phyloP scores from a whole-genome alignment of 2,329 filamentous ascomycete species.

The Talaromyces piceae region DNA sequence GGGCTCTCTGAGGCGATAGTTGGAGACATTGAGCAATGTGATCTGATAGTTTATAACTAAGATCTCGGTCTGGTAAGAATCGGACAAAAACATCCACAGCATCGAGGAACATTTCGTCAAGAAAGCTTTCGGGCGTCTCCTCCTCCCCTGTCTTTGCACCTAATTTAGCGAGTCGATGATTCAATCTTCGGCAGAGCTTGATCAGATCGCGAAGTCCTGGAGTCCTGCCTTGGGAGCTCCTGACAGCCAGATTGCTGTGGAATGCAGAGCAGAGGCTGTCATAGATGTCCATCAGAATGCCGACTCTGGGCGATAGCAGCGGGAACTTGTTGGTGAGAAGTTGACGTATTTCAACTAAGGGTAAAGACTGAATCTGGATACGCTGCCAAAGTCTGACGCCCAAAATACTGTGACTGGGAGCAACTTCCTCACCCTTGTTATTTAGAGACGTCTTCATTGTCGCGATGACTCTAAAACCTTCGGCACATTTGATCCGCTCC shows the following conservation, averaged over 20 bases:
- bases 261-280: conserved; percentile 34
- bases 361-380: conserved; percentile 61
- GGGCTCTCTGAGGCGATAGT: conserved; percentile 70
- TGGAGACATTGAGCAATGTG: conserved; percentile 81
- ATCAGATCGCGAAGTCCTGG: conserved; percentile 71
- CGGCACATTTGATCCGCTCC: conserved; percentile 73
- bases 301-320: conserved; percentile 51
- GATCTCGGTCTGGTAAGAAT: conserved; percentile 60
- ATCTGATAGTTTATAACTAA: conserved; percentile 47
- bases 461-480: conserved; percentile 83
- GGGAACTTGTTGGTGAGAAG: conserved; percentile 68
- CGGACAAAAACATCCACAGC: conserved; percentile 87
- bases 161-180: conserved; percentile 51
- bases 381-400: conserved; percentile 80
- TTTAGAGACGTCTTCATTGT: conserved; percentile 68
- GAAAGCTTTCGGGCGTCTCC: conserved; percentile 61
- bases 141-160: conserved; percentile 62
- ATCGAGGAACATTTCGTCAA: conserved; percentile 86
- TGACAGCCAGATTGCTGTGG: conserved; percentile 30
- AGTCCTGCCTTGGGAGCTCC: conserved; percentile 44
- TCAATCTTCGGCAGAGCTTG: conserved; percentile 80
- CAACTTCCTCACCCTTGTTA: conserved; percentile 61
- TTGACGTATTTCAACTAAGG: conserved; percentile 61
- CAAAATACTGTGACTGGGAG: conserved; percentile 62
- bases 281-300: conserved; percentile 52